Evolutionary conservation across 176 grass and related monocot species (phyloP).

Genomic region (Panicum miliaceum): DNA sequence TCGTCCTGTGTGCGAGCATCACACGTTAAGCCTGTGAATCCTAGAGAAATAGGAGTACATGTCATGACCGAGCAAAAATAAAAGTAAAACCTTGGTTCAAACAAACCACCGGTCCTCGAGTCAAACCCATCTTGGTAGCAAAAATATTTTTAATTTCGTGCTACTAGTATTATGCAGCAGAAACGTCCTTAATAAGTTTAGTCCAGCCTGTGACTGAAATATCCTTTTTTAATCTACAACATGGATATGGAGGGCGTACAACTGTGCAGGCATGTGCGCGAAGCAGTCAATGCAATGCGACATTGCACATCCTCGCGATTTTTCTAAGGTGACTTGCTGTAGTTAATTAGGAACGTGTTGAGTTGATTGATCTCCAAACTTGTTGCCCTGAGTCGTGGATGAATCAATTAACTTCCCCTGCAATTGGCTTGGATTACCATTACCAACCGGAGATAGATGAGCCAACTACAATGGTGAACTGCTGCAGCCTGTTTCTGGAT

Average conservation of each 20-base stretch:
- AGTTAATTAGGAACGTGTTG: background rate
- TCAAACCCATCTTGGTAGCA: too few species aligned
- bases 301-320: background rate
- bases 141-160: too few species aligned
- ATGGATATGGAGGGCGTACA: background rate
- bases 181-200: background rate
- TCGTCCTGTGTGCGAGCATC: too few species aligned
- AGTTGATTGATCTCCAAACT: background rate
- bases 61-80: too few species aligned
- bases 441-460: background rate
- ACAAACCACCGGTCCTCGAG: too few species aligned
- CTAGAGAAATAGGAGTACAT: too few species aligned
- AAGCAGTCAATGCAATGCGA: background rate
- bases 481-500: background rate
- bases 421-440: background rate
- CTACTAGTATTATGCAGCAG: background rate
- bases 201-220: background rate
- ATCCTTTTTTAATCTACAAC: background rate
- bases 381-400: background rate
- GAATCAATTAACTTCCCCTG: background rate
- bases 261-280: background rate
- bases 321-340: background rate
- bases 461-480: background rate
- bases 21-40: too few species aligned
- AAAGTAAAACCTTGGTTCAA: background rate